Evolutionary conservation across 106 monocot genomes (phyloP), one percentile per base, ranked within the genome.

Genomic region (Allium fistulosum): DNA sequence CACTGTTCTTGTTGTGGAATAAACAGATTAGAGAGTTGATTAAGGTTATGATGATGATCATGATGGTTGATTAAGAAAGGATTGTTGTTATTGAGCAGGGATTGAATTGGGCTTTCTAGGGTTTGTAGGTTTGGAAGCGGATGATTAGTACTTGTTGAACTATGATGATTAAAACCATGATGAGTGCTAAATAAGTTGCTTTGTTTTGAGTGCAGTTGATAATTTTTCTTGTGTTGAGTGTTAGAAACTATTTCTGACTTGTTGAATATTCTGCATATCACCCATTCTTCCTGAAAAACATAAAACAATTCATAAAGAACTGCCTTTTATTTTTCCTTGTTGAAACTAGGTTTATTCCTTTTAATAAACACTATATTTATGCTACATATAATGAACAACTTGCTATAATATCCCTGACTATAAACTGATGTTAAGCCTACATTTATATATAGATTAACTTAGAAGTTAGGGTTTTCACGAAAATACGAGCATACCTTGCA

Each of bases 231-330:
- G 76, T 37, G 37, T 37, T 37, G 37, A 37, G 2, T 1, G 37
- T 37, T 86, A 48, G 65, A 69, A 73, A 65, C 75, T 61, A 11
- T 16, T 64, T 17, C 49, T 56, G 75, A 69, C 78, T 92, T 92
- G 79, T 99, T 80, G 63, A 99, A 79, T 75, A 99, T 90, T 72
- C 97, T 92, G 79, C 97, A 99, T 53, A 99, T 99, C 61, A 99
- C 97, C 97, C 97, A 99, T 76, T 99, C 97, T 72, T 99, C 97
- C 97, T 99, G 89, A 70, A 82, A 72, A 46, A 13, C 48, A 46
- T 13, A 53, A 55, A 17, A 51, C 48, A 10, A 60, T 47, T 5
- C 7, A 55, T 68, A 68, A 17, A 15, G 26, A 9, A 67, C 9
- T 2, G 53, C 10, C 10, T 12, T 12, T 10, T n/a, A 50, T 10